A percentile compares a stretch with the other conserved stretches of the same genome.
Evolutionary conservation across 148 eudicot species (phyloP).

Genomic region (Rhododendron ferrugineum): DNA sequence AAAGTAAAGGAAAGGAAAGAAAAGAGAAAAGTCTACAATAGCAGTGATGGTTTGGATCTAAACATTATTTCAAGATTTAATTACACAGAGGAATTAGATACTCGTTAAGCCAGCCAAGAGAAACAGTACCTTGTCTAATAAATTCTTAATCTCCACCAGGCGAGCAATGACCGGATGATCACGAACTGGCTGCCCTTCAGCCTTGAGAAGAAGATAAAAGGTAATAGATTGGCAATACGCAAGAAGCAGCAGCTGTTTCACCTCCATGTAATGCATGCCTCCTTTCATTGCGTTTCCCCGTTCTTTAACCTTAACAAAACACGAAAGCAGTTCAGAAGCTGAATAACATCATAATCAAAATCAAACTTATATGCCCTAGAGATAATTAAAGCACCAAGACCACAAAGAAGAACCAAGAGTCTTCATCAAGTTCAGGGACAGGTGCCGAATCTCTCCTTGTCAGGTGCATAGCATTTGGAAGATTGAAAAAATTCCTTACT

Average conservation of each 20-base stretch:
- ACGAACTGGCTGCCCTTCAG: constrained; percentile 84
- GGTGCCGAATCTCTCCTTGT: not conserved
- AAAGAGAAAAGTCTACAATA: not conserved
- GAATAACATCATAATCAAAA: not conserved
- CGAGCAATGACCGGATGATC: constrained; percentile 96
- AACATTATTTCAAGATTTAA: not conserved
- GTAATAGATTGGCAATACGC: constrained; percentile 85
- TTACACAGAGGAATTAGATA: not conserved
- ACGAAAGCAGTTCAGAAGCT: constrained; percentile 4
- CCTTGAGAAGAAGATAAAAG: constrained; percentile 90
- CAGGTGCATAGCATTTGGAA: not conserved
- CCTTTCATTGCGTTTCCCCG: constrained; percentile 39
- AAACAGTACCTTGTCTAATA: constrained; percentile 67
- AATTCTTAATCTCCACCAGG: constrained; percentile 75
- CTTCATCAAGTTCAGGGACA: not conserved
- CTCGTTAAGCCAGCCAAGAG: not conserved
- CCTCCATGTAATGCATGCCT: constrained; percentile 74
- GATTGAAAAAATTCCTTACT: not conserved
- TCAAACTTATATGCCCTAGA: not conserved
- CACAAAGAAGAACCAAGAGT: not conserved
- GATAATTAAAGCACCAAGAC: not conserved
- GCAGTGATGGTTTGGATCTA: not conserved
- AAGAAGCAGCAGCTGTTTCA: constrained; percentile 68
- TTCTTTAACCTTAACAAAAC: constrained; percentile 47
- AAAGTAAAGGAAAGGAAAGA: not conserved